phyloP scores from a whole-genome alignment of 2,329 filamentous ascomycete species.

The Colletotrichum gigasporum region DNA sequence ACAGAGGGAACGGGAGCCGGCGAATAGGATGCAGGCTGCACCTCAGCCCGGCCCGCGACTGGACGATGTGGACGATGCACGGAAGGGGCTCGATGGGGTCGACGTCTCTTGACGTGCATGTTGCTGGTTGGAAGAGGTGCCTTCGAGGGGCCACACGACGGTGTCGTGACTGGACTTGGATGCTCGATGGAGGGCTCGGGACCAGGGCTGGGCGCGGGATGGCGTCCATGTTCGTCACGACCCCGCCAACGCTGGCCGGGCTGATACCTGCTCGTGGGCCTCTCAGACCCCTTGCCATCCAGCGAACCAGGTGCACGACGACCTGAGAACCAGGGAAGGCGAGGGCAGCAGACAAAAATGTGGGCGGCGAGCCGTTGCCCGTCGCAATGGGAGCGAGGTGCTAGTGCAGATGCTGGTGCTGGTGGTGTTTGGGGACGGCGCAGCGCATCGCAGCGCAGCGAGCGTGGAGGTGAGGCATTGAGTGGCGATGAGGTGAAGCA shows the following conservation, averaged over 20 bases:
- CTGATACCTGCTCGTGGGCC: neutral
- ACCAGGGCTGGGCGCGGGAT: slow-evolving; percentile 16
- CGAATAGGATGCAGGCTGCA: slow-evolving; percentile 22
- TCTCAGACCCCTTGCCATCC: neutral
- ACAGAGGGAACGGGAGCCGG: neutral
- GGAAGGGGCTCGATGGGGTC: slow-evolving; percentile 24
- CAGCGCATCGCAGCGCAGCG: neutral
- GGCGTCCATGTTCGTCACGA: slow-evolving; percentile 18
- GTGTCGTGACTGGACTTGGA: slow-evolving; percentile 11
- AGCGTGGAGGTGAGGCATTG: slow-evolving; percentile 35
- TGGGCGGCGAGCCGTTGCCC: neutral
- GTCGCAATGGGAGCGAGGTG: neutral
- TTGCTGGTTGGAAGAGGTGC: slow-evolving; percentile 23
- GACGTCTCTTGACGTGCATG: slow-evolving; percentile 29
- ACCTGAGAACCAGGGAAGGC: neutral
- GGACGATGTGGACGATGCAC: neutral
- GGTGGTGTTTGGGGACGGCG: neutral
- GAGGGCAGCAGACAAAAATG: neutral
- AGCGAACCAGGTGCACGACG: neutral
- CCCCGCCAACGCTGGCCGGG: slow-evolving; percentile 3
- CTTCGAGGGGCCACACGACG: neutral
- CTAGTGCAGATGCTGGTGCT: too few relatives aligned
- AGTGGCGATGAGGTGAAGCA: slow-evolving; percentile 52
- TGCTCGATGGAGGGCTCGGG: slow-evolving; percentile 12
- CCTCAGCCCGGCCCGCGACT: slow-evolving; percentile 15